A percentile compares a stretch with the other conserved stretches of the same genome.
Evolutionary conservation across 2,329 filamentous ascomycete species (phyloP).

Genomic region (Arthrobotrys sphaeroides): DNA sequence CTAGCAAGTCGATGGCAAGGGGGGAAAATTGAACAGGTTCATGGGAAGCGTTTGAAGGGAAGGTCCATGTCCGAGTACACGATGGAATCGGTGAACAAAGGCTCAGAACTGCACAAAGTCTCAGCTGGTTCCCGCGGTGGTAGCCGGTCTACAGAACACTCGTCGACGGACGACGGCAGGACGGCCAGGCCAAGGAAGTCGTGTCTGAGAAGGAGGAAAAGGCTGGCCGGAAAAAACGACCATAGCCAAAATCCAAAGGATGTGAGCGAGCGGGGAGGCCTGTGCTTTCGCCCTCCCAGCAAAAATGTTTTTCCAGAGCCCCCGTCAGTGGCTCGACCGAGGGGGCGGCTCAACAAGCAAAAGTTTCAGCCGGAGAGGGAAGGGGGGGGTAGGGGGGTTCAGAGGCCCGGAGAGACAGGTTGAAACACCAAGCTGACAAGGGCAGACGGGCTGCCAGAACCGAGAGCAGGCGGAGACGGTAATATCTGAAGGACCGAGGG

Average conservation of each 20-base stretch:
- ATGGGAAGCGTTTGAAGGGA: constrained; percentile 35
- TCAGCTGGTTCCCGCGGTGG: background rate
- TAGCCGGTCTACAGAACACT: background rate
- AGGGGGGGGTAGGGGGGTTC: constrained; percentile 5
- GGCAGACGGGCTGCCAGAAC: constrained; percentile 47
- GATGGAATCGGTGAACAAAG: background rate
- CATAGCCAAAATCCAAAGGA: constrained; percentile 39
- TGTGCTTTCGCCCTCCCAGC: constrained; percentile 33
- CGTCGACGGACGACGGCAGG: background rate
- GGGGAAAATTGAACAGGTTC: constrained; percentile 34
- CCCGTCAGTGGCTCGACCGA: constrained; percentile 25
- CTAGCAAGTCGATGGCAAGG: constrained; percentile 37
- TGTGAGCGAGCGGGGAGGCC: constrained; percentile 29
- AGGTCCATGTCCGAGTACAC: constrained; percentile 42
- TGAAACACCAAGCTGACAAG: constrained; percentile 49
- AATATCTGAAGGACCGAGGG: constrained; percentile 22
- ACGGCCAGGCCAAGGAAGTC: background rate
- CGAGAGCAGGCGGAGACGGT: constrained; percentile 38
- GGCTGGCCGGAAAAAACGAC: constrained; percentile 44
- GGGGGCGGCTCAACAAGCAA: constrained; percentile 44
- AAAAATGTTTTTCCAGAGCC: constrained; percentile 54
- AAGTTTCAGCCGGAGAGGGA: constrained; percentile 35
- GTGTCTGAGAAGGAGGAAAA: constrained; percentile 40
- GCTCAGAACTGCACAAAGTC: background rate
- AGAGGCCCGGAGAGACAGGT: constrained; percentile 30